Base-by-base conservation (phyloP, 345 rosid genomes). In the Syzygium grande region DNA sequence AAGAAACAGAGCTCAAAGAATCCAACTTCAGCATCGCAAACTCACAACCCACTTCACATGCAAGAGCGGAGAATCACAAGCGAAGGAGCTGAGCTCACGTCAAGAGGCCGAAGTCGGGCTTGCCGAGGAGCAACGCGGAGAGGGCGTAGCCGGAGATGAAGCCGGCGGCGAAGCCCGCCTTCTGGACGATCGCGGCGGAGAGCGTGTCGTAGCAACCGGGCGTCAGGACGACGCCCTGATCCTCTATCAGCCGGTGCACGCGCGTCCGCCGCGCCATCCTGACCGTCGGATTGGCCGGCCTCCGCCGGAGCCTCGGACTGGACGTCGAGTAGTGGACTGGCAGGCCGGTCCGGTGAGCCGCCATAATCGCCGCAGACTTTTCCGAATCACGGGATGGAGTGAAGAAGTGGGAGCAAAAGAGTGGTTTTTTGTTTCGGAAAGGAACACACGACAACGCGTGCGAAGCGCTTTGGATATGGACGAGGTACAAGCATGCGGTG, bases 201-300 rank as follows among this genome's bases (percentile, higher is more conserved):
- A 91, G 90, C 7, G 94, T 93, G 86, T 94, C 96, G 89, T 92
- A 93, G 87, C 93, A 92, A 7, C 96, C 93, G 3, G 94, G 95
- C 89, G 93, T 80, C 56, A 93, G 89, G 25, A 92, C 91, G 0
- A 88, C 87, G 34, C 93, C 96, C 86, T 93, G 89, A 43, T 92
- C 89, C 92, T 94, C 92, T 53, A 94, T 92, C 55, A 92, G 88
- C 87, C 92, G 91, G 87, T 91, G 92, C 10, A 94, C 86, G 51
- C 94, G 91, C 68, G 94, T 89, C 84, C 87, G 91, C 27, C 27
- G 58, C 85, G n/a, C 30, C 94, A 89, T 94, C 87, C 89, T 89
- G 90, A 91, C 92, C 84, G 90, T 89, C 11, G 87, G 92, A 87
- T 89, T 17, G 54, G 84, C 51, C 2, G 90, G 86, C 30, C 83